A percentile compares a stretch with the other conserved stretches of the same genome.
Evolutionary conservation across 768 basidiomycete genomes (phyloP).

Genomic region (Lepiota subincarnata): DNA sequence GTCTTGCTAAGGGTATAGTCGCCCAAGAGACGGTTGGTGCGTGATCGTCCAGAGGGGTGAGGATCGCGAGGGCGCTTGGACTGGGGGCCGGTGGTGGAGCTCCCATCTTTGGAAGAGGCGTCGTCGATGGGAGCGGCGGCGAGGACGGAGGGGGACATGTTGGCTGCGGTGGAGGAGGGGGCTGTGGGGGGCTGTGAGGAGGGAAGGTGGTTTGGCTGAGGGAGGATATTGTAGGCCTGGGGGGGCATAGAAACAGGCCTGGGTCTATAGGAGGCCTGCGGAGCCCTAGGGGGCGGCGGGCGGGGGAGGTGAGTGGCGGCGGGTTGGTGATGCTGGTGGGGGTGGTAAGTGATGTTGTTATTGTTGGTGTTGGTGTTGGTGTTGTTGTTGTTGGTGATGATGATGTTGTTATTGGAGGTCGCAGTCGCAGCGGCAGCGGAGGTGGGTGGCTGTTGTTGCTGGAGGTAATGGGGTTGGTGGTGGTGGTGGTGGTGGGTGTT

Average conservation of each 20-base stretch:
- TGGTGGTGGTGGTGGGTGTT: constrained; percentile 41
- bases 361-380: constrained; percentile 14
- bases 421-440: constrained; percentile 2
- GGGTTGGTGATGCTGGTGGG: no score
- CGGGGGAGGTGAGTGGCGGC: constrained; percentile 20
- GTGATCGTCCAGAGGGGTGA: constrained; percentile 11
- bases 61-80: constrained; percentile 9
- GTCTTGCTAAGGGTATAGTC: constrained; percentile 97
- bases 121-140: no score
- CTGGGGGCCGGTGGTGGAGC: constrained; percentile 13
- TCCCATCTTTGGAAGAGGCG: not conserved
- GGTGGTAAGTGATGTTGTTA: constrained; percentile 11
- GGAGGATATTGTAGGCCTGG: constrained; percentile 36
- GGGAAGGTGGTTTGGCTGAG: not conserved
- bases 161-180: constrained; percentile 2
- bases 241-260: constrained; percentile 77
- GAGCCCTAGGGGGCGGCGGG: constrained; percentile 21
- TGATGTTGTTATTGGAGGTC: not conserved
- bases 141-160: no score
- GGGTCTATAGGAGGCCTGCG: constrained; percentile 38
- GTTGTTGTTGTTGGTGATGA: constrained; percentile 21
- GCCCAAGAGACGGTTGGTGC: constrained; percentile 67
- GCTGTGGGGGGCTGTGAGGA: constrained; percentile 7
- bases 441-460: constrained; percentile 8
- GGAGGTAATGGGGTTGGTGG: constrained; percentile 20